phyloP scores from a whole-genome alignment of 768 basidiomycete species.

The Rhodotorula babjevae region DNA sequence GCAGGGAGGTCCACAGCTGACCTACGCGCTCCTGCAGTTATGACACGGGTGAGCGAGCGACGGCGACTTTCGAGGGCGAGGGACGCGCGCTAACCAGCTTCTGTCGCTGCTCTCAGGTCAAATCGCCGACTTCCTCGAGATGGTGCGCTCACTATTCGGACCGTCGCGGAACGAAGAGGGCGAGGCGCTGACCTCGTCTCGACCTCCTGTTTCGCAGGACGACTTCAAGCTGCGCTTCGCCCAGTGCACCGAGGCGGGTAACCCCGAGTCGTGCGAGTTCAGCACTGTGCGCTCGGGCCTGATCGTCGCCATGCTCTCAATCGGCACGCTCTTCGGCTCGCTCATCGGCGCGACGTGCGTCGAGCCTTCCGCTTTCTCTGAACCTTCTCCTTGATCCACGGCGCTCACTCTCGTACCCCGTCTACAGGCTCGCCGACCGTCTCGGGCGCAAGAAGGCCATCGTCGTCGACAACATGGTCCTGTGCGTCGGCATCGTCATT shows the following conservation, averaged over 20 bases:
- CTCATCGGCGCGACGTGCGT: constrained; percentile 61
- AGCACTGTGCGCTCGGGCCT: constrained; percentile 56
- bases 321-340: constrained; percentile 64
- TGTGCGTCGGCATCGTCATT: constrained; percentile 58
- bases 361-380: constrained; percentile 54
- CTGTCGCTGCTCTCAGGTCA: constrained; percentile 56
- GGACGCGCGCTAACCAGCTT: background rate
- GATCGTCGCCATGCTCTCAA: constrained; percentile 65
- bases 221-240: constrained; percentile 66
- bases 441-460: constrained; percentile 66
- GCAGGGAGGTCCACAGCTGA: background rate
- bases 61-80: background rate
- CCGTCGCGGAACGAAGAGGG: no score
- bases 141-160: constrained; percentile 49
- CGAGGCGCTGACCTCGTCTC: no score
- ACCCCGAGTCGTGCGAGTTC: constrained; percentile 54
- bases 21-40: background rate
- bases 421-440: constrained; percentile 57
- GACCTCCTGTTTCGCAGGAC: no score
- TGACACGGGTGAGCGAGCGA: constrained; percentile 10
- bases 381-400: no score
- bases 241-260: constrained; percentile 49
- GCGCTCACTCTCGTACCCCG: background rate
- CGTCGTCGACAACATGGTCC: constrained; percentile 57
- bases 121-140: constrained; percentile 69